Evolutionary conservation across 1,284 basidiomycete species (phyloP), one percentile per base, ranked within the genome.

Genomic region (Paramarasmius palmivorus): DNA sequence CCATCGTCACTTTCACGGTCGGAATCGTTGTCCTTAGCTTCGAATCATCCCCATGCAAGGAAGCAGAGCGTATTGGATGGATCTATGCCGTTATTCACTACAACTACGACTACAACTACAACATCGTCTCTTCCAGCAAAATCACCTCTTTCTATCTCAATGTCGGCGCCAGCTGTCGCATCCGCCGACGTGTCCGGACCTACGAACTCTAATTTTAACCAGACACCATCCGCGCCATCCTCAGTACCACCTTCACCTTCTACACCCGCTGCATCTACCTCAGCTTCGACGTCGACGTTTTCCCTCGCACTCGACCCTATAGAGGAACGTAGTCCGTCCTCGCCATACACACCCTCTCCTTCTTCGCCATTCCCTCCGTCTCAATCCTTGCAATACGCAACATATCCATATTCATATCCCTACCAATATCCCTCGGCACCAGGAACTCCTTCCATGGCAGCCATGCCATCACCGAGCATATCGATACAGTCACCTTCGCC

Each of bases 11-110:
- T 84, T 22, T 68, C 77, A 15, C 78, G 83, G 20, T 76, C 79
- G 4, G 73, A 81, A 41, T 64, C 77, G 12, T 73, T 85, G 23
- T 71, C 77, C 10, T 68, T 87, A 0, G 75, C 82, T 1, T 71
- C 80, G 2, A 76, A 82, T 37, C 90, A 92, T 61, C 89, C 90
- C 0, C 89, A 92, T 59, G 89, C 86, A 0, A 82, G 90, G 37
- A 92, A 92, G 65, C 74, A 82, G 23, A 91, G 87, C 15, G 68
- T 89, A 3, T 54, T 83, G 14, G 86, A 88, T 59, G 80, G 77
- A 2, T 76, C 81, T 42, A 63, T 78, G 4, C 72, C 78, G 36
- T 59, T 78, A 12, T 70, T 29, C 19, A 15, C 25, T n/a, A 29
- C 29, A 17, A 29, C 44, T 32, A 46, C 44, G 14, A 22, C 41